Base-by-base conservation (phyloP, 176 grass and related monocot genomes). In the Luzula sylvatica region DNA sequence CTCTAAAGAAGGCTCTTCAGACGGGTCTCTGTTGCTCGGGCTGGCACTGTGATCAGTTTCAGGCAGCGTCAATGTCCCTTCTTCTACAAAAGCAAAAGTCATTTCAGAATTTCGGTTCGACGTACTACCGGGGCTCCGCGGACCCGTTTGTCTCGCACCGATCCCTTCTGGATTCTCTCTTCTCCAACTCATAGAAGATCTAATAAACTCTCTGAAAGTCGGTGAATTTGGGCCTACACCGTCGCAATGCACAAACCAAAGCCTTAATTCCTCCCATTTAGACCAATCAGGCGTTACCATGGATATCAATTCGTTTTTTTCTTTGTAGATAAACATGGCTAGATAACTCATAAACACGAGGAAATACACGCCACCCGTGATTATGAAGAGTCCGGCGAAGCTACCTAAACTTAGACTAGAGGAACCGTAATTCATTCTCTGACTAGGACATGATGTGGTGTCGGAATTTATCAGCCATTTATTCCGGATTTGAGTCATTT, bases 351-450 rank as follows among this genome's bases (percentile, higher is more conserved):
- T 4, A 29, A 82, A 14, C 46, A 77, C 69, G 27, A 67, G 12
- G 18, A 23, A 11, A 19, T 64, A 82, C 2, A 82, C 50, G 8
- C n/a, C 15, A 14, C 35, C 65, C 3, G 49, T 78, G 52, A 78
- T 67, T 21, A 87, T 29, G 23, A 87, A 82, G 3, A 87, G 74
- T 0, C 78, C 83, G 15, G 60, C 61, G 41, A 87, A 87, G 46
- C 55, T 74, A 22, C 13, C 20, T 23, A 87, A 49, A 4, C 32
- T 58, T 19, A 87, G 58, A 38, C 53, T 75, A 7, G 66, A 7
- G 0, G 56, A 75, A 24, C 23, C 17, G 8, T 30, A 2, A 32
- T 30, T 58, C 14, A 18, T 52, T n/a, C 28, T 68, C 0, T 61
- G n/a, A 14, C 8, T 48, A 18, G 4, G 18, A 11, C 30, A 43